Base-by-base conservation (phyloP, 225 moss, liverwort and hornwort genomes). In the Polytrichum formosum region DNA sequence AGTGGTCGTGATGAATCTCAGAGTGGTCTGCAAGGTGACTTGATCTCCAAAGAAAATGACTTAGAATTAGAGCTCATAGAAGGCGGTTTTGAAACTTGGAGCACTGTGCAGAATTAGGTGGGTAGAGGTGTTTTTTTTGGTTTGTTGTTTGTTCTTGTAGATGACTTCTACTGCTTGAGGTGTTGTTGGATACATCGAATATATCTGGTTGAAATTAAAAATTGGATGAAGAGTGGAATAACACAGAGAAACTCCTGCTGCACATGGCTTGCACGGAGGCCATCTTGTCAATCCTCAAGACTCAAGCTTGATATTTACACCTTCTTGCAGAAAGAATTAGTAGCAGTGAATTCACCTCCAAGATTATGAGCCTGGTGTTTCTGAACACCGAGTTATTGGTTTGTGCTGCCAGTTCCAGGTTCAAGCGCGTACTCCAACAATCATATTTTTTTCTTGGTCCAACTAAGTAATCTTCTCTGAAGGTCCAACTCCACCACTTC, bases 191-290 rank as follows among this genome's bases (percentile, higher is more conserved):
- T 60, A 60, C 59, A 60, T 60, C n/a, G 20, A 5, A 60, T 60
- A 2, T 9, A 21, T n/a, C 6, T 60, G 59, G n/a, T 60, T 21
- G 59, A 21, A 59, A 60, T 0, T 60, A 60, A 60, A 60, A 60
- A 9, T 60, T 60, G 20, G 59, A 60, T 21, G 59, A 60, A 21
- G 59, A 60, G n/a, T 3, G 59, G 20, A 21, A 60, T 21, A 2
- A 60, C 59, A 21, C n/a, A 9, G 59, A 21, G 59, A 60, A 60
- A 5, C 8, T 60, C n/a, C 59, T 60, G 5, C 5, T 28, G n/a
- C 59, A 13, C 20, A 60, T 21, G 59, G 59, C n/a, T 60, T 60
- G 59, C 18, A 60, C n/a, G 59, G 59, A 59, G n/a, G 59, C 59
- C 59, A 60, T 21, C 59, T 25, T 60, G 59, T 60, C 9, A 60